Evolutionary conservation across 352 stramenopile species (phyloP), one percentile per base, ranked within the genome.

Genomic region (Chrysophaeum taylorii): DNA sequence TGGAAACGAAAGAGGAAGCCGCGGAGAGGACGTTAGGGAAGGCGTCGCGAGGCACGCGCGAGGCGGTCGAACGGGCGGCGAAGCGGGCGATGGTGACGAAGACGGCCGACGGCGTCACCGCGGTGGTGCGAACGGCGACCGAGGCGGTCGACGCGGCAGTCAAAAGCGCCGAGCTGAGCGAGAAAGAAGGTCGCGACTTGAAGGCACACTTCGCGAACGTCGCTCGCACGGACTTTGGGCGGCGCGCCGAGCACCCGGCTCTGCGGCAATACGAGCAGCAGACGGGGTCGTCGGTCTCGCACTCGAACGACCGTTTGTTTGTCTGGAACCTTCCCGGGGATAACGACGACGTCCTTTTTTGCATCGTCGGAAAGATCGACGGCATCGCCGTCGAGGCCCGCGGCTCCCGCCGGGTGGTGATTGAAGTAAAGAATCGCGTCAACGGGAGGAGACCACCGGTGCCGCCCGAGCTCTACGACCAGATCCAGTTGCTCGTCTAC

Each of bases 401-500:
- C 33, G 52, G 7, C 12, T 9, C 23, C 18, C 45, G 45, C 18
- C 12, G 18, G 18, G 27, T 63, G 27, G 52, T 63, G 27, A 23
- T 63, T 31, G 52, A 63, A 31, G n/a, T 63, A 5, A 63, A 63
- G 52, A 35, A 63, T 31, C 52, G 52, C 52, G 39, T 63, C 27
- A 2, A 2, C 7, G 5, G 2, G 52, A n/a, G n/a, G n/a, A n/a
- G n/a, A n/a, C n/a, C n/a, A n/a, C n/a, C 33, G 25, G 27, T 15
- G 27, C 5, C 29, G 25, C 52, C 52, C 7, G 52, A 35, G 7
- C 33, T 63, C 25, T 38, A 63, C 33, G 52, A 63, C 52, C 25
- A 63, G 52, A 25, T 63, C 52, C 52, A 63, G 52, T 12, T 63
- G 27, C 12, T 63, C 52, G 12, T 12, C 27, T 63, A 63, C 33